These are phyloP conservation scores for Asterella californica DNA, from an alignment of 225 moss, liverwort and hornwort genomes.

Conservation along the genomic window DNA sequence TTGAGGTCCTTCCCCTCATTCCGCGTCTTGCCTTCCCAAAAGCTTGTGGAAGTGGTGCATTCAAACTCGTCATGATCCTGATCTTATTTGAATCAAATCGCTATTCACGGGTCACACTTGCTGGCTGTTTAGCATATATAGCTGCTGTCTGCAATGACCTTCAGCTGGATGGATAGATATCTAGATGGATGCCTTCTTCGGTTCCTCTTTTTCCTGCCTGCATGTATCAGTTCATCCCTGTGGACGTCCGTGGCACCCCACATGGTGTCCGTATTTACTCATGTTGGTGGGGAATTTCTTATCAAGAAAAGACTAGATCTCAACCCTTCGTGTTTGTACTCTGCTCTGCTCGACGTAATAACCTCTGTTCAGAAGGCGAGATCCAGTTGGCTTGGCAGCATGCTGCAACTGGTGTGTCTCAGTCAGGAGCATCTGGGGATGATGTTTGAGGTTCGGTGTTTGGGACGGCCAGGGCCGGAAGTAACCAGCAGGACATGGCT, in stretches of 20 bases:
- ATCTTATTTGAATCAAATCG: neutral
- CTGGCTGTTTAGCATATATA: neutral
- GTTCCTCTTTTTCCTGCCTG: neutral
- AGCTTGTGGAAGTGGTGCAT: neutral
- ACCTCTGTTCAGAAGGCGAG: too few relatives aligned
- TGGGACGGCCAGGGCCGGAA: too few relatives aligned
- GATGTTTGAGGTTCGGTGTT: too few relatives aligned
- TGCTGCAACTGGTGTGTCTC: too few relatives aligned
- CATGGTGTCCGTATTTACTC: neutral
- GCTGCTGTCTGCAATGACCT: neutral
- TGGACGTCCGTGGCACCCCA: neutral
- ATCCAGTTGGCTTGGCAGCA: too few relatives aligned
- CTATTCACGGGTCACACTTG: neutral
- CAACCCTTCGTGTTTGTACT: too few relatives aligned
- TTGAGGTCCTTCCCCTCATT: neutral
- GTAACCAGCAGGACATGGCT: too few relatives aligned
- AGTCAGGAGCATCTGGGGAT: too few relatives aligned
- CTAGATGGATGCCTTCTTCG: neutral
- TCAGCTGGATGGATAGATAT: neutral
- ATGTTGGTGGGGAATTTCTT: neutral
- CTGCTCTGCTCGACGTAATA: too few relatives aligned
- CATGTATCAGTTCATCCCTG: neutral
- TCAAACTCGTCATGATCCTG: too few relatives aligned
- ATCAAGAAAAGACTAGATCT: neutral
- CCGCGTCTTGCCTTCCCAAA: neutral